Base-by-base conservation (phyloP, 306 rosid species). In the Malus fusca region DNA sequence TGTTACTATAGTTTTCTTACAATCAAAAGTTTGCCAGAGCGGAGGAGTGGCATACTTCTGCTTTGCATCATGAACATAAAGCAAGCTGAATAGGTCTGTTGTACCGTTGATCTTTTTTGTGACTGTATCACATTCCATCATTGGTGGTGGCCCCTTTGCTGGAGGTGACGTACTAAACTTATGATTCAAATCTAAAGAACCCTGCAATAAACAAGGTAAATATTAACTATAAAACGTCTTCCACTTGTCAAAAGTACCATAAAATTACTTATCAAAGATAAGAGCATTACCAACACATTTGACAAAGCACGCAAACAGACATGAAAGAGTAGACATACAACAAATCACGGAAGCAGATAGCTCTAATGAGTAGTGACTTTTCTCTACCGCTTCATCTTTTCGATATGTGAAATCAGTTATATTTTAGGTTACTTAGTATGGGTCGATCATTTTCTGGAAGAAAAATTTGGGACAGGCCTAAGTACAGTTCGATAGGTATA, bases 21-120 rank as follows among this genome's bases (percentile, higher is more conserved):
- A 91, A 80, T 93, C 97, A 69, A 91, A 91, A 62, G 91, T 90
- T 68, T 87, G 89, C 97, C 97, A 91, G 70, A 51, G 81, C 48
- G 95, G 0, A 65, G 96, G 86, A n/a, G 76, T 68, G 53, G 83
- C 65, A 69, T 53, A 14, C 46, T 84, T 84, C 71, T 84, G 72
- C 69, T 88, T 81, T 37, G 74, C 65, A 53, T 83, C 85, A 11
- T 71, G 82, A 79, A 23, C 63, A 67, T 74, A 58, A 73, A 72
- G 76, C 76, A 85, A 74, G 84, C 60, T 61, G 82, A 81, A 84
- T 40, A 79, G 83, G 82, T 93, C 84, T 35, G 80, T 59, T 52
- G 85, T 17, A 67, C 78, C 71, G 21, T 80, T 81, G 56, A 59
- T 79, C 62, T 68, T 85, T 75, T 60, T 69, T 21, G 30, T 25